Evolutionary conservation across 2,329 filamentous ascomycete genomes (phyloP).

Genomic region (Colletotrichum acutatum): DNA sequence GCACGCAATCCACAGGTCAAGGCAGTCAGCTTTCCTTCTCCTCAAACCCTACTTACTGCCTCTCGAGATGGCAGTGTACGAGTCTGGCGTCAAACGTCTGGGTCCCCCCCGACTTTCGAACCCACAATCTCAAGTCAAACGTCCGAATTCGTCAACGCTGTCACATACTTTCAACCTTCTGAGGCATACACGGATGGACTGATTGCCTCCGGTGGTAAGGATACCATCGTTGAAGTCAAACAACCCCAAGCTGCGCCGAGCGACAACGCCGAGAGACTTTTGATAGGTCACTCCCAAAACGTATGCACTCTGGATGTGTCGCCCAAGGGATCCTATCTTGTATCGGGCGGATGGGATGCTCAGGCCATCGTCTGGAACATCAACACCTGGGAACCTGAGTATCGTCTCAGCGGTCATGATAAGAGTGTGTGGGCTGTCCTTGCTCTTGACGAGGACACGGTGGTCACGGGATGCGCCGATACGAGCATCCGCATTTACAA

Average conservation of each 20-base stretch:
- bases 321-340: constrained; percentile 76
- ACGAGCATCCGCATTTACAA: constrained; percentile 88
- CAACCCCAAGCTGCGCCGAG: constrained; percentile 73
- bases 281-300: constrained; percentile 88
- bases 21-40: constrained; percentile 80
- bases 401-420: constrained; percentile 77
- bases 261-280: constrained; percentile 84
- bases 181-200: constrained; percentile 79
- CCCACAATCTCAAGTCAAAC: constrained; percentile 82
- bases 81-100: constrained; percentile 78
- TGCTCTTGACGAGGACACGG: constrained; percentile 80
- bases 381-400: constrained; percentile 84
- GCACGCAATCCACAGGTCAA: constrained; percentile 73
- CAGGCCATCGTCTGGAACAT: constrained; percentile 88
- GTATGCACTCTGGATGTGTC: constrained; percentile 88
- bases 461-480: constrained; percentile 94
- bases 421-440: constrained; percentile 90
- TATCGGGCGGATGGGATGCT: constrained; percentile 95
- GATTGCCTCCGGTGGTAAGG: constrained; percentile 88
- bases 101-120: constrained; percentile 78
- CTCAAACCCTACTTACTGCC: constrained; percentile 81
- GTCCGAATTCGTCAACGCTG: constrained; percentile 86
- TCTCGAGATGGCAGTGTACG: constrained; percentile 93
- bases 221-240: constrained; percentile 92
- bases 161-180: constrained; percentile 80